Base-by-base conservation (phyloP, 371 early-diverging fungal genomes). In the Mortierella sp. region DNA sequence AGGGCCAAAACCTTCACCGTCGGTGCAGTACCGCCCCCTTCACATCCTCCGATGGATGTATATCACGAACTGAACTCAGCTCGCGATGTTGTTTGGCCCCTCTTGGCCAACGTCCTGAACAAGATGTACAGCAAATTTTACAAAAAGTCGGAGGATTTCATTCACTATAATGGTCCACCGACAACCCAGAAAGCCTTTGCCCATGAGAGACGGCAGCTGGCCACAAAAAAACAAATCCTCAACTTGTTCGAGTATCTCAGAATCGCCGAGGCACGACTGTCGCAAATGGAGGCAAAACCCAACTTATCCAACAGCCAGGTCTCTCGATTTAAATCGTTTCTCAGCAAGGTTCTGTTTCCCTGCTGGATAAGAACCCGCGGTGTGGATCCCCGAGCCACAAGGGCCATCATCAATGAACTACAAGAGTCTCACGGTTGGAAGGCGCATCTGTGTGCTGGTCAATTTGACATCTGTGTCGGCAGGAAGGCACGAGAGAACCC, bases 51-150 rank as follows among this genome's bases (percentile, higher is more conserved):
- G 43, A 69, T 12, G 52, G 63, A 51, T 68, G 51, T 59, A 35
- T 61, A 68, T 37, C 68, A 58, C 68, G 52, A 68, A 49, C 68
- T 61, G 61, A 68, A 69, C 70, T 63, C 43, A 40, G 64, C 70
- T 70, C 70, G 70, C 58, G 70, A 70, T 63, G 70, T 58, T 55
- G 70, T 63, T 70, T 70, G 70, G 64, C 70, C 70, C 54, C 63
- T 70, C 70, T 32, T 70, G 28, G 63, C 70, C 55, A 63, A 70
- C 32, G 63, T 63, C 70, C 64, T 70, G 32, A 57, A 70, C 70
- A 70, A 57, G 45, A 57, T 70, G 26, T 70, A 63, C 43, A 57
- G 57, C 58, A 63, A 24, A 70, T 57, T 70, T 57, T 70, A 70
- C 70, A 63, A 70, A 62, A 70, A 63, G 47, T 70, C 70, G 16